Evolutionary conservation across 164 flowering plant species (phyloP).

Genomic region (Aristolochia californica): DNA sequence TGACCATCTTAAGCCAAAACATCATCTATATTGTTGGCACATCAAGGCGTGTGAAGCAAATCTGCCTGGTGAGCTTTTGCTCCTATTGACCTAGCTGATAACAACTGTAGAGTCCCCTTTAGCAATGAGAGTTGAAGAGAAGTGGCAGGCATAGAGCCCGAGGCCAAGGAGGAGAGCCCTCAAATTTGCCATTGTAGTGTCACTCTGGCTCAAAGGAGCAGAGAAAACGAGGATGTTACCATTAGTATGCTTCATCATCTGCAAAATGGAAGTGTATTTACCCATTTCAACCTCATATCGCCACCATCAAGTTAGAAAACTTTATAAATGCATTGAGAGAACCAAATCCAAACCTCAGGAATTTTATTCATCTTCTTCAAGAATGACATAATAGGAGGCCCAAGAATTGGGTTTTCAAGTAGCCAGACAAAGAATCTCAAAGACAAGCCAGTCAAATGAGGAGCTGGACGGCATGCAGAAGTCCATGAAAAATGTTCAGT

Average conservation of each 20-base stretch:
- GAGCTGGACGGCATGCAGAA: slow-evolving; percentile 35
- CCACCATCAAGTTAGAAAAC: neutral
- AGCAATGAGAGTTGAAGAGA: no score
- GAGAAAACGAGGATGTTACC: slow-evolving; percentile 85
- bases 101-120: no score
- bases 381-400: slow-evolving; percentile 30
- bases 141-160: no score
- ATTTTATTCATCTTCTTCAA: slow-evolving; percentile 59
- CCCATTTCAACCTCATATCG: neutral
- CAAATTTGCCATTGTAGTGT: no score
- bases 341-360: slow-evolving; percentile 38
- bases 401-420: slow-evolving; percentile 45
- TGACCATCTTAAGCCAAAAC: no score
- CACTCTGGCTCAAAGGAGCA: no score
- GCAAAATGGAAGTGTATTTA: slow-evolving; percentile 13
- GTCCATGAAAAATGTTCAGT: neutral
- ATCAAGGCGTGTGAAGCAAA: no score
- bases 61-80: no score
- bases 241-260: slow-evolving; percentile 67
- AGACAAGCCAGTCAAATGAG: slow-evolving; percentile 53
- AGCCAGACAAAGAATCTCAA: slow-evolving; percentile 54
- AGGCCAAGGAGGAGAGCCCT: slow-evolving; percentile 35
- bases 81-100: no score
- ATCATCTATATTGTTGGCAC: no score
- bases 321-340: neutral